These are phyloP conservation scores for Fusarium sulawesiense DNA, from an alignment of 2,329 filamentous ascomycete genomes.

Conservation along the genomic window DNA sequence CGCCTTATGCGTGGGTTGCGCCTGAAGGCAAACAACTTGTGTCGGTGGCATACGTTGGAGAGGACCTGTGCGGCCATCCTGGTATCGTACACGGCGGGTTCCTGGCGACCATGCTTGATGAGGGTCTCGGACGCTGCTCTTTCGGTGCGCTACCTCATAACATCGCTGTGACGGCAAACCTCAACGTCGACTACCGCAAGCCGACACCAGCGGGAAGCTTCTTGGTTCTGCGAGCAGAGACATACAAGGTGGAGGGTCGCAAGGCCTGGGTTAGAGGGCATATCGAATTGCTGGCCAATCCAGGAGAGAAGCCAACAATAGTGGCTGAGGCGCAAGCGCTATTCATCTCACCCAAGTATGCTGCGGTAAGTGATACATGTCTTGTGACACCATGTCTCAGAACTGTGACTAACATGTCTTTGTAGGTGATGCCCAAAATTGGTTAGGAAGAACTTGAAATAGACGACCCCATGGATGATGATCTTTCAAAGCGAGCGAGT, in stretches of 20 bases:
- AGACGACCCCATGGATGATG: slow-evolving; percentile 20
- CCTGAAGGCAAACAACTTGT: slow-evolving; percentile 75
- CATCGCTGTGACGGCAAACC: slow-evolving; percentile 85
- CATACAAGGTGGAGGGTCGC: slow-evolving; percentile 86
- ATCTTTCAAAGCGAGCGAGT: slow-evolving; percentile 30
- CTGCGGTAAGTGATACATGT: slow-evolving; percentile 67
- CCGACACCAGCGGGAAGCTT: slow-evolving; percentile 81
- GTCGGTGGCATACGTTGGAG: slow-evolving; percentile 80
- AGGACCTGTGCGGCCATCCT: slow-evolving; percentile 86
- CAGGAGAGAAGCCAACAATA: slow-evolving; percentile 70
- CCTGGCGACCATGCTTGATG: slow-evolving; percentile 91
- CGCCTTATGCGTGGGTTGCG: slow-evolving; percentile 82
- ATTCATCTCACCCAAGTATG: slow-evolving; percentile 89
- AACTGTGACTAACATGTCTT: slow-evolving; percentile 5
- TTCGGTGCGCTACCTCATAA: slow-evolving; percentile 90
- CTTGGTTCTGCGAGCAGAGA: slow-evolving; percentile 81
- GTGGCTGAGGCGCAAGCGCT: slow-evolving; percentile 86
- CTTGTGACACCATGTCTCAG: background rate
- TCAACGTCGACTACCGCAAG: slow-evolving; percentile 84
- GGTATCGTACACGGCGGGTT: slow-evolving; percentile 92
- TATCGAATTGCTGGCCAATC: slow-evolving; percentile 79
- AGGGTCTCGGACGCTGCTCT: slow-evolving; percentile 87
- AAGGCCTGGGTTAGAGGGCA: slow-evolving; percentile 94
- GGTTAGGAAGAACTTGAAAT: slow-evolving; percentile 26
- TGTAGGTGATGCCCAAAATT: slow-evolving; percentile 51